A percentile compares a stretch with the other conserved stretches of the same genome.
Conservation (phyloP, 257 asterid genomes). For the Capsicum rhomboideum region DNA sequence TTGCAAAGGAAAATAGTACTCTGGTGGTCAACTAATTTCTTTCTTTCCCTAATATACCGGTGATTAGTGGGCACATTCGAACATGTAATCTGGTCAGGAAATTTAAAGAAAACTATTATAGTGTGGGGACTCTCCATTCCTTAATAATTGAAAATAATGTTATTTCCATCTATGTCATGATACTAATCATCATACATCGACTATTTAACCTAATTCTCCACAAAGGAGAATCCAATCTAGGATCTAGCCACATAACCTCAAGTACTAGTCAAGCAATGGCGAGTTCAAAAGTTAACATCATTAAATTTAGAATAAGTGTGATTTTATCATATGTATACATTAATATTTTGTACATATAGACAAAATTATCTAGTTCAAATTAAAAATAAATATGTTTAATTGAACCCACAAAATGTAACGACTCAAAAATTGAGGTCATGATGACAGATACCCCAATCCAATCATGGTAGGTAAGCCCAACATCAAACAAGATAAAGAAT, state of each 20-base stretch:
- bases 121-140: not conserved
- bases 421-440: too few species aligned
- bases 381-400: too few species aligned
- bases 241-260: not conserved
- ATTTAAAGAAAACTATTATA: not conserved
- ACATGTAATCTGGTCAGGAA: not conserved
- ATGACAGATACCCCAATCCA: too few species aligned
- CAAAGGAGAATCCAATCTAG: not conserved
- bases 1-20: not conserved
- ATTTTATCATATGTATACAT: too few species aligned
- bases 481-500: too few species aligned
- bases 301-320: too few species aligned
- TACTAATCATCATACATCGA: not conserved
- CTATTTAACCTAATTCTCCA: not conserved
- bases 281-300: too few species aligned
- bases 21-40: not conserved
- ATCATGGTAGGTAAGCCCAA: too few species aligned
- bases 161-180: not conserved
- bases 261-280: too few species aligned
- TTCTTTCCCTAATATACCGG: not conserved
- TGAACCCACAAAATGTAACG: too few species aligned
- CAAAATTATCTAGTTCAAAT: too few species aligned
- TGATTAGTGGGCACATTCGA: not conserved
- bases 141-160: not conserved
- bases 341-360: too few species aligned